A percentile compares a stretch with the other conserved stretches of the same genome.
These are phyloP conservation scores for Allomyces javanicus DNA, from an alignment of 192 early-diverging fungal species.

Conservation along the genomic window DNA sequence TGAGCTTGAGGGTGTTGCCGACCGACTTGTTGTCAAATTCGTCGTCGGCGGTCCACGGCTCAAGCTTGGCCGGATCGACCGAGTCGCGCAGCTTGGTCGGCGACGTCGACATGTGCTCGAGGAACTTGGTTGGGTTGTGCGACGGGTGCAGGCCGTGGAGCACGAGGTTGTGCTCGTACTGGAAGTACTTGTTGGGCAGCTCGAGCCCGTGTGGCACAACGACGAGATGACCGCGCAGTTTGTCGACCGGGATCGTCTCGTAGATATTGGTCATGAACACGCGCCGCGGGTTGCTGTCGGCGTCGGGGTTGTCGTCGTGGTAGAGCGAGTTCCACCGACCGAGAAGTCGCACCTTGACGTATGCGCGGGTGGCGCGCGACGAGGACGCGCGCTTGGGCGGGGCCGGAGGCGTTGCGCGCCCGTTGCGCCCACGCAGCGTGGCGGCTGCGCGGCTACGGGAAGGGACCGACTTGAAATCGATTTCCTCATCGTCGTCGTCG, in stretches of 20 bases:
- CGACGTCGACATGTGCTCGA: too few species aligned
- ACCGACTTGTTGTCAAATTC: too few species aligned
- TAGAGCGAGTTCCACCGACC: not conserved
- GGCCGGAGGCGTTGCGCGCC: too few species aligned
- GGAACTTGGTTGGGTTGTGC: too few species aligned
- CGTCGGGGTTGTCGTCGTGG: not conserved
- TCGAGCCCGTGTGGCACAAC: not conserved
- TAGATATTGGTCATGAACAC: not conserved
- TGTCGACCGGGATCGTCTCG: not conserved
- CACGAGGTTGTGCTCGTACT: not conserved
- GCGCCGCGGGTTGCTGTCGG: not conserved
- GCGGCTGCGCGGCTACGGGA: too few species aligned
- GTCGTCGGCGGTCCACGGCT: not conserved
- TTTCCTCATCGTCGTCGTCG: too few species aligned
- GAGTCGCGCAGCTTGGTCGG: not conserved
- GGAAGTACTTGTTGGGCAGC: not conserved
- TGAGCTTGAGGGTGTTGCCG: not conserved
- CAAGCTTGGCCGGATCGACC: not conserved
- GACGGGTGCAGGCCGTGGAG: not conserved
- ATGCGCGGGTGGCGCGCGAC: too few species aligned
- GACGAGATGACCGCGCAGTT: not conserved
- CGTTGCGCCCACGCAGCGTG: too few species aligned
- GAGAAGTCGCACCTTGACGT: not conserved
- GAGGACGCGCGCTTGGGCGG: too few species aligned
- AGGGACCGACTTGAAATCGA: too few species aligned